Evolutionary conservation across 306 rosid species (phyloP), one percentile per base, ranked within the genome.

Genomic region (Crotalaria pallida): DNA sequence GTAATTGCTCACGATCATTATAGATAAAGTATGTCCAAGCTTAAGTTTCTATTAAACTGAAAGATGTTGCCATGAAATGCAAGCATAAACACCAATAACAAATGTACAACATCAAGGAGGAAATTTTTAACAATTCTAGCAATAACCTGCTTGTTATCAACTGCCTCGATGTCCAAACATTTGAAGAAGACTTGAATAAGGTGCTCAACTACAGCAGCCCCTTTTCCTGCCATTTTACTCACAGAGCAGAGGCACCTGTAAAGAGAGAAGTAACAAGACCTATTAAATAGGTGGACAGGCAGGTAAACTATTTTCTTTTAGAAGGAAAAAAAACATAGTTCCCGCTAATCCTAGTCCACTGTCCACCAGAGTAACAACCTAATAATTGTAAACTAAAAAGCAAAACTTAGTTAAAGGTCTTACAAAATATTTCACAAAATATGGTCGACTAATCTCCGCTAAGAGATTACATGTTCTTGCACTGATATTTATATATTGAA

Each of bases 161-260:
- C 79, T 60, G 89, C 84, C 61, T 75, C 81, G 10, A 86, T 77
- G 71, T 90, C 95, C 89, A 94, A 86, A 77, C 84, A 83, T 77
- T 84, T 94, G 83, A 80, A 91, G 81, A 91, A 94, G 45, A 83
- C 67, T 75, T 88, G 96, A 82, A 91, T 87, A 75, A 94, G 97
- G 71, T 91, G 79, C 84, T 88, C 88, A 50, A 94, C 80, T 13
- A 89, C 90, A 71, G 75, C 57, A 45, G 87, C 92, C 36, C 96
- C 99, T 69, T 87, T 84, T 66, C 99, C 97, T 31, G 89, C 86
- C 55, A 87, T 83, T 79, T 84, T 91, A 80, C 97, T 84, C 80
- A 84, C 82, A 78, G 95, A 84, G 81, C 97, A 94, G 52, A 94
- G 89, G 74, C 99, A 94, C 84, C 99, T 94, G 86, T 79, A 68